These are phyloP conservation scores for Spencermartinsiella ligniputridi DNA, from an alignment of 1,139 yeast genomes.

Conservation along the genomic window DNA sequence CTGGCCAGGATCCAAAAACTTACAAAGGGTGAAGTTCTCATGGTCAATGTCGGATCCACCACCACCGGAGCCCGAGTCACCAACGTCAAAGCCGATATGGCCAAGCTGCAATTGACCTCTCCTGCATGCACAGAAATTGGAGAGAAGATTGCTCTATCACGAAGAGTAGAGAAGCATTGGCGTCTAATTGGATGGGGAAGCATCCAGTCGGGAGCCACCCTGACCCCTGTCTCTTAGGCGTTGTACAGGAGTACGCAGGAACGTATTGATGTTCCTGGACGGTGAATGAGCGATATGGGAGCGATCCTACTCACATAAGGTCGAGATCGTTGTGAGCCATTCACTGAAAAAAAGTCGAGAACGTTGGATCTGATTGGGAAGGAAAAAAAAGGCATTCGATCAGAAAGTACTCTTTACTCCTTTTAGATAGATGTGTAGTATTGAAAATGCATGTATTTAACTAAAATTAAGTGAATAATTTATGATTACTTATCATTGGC, in stretches of 20 bases:
- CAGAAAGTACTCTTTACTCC: too few species aligned
- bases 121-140: constrained; percentile 99
- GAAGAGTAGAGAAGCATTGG: constrained; percentile 99
- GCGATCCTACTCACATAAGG: too few species aligned
- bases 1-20: constrained; percentile 95
- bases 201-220: constrained; percentile 75
- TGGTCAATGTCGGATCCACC: constrained; percentile 99
- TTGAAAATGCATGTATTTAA: constrained; percentile 1
- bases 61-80: constrained; percentile 99
- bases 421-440: background rate
- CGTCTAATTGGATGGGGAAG: constrained; percentile 99
- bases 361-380: too few species aligned
- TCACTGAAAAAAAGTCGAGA: too few species aligned
- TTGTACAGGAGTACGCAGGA: too few species aligned
- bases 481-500: constrained; percentile 6
- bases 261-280: too few species aligned
- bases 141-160: constrained; percentile 96
- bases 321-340: too few species aligned
- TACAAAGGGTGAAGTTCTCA: constrained; percentile 90
- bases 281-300: too few species aligned
- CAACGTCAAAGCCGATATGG: constrained; percentile 99
- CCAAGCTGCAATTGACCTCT: constrained; percentile 90
- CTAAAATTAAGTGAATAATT: background rate
- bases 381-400: too few species aligned
- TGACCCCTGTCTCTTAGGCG: constrained; percentile 25